Evolutionary conservation across 164 flowering plant genomes (phyloP).

Genomic region (Magnolia kwangsiensis): DNA sequence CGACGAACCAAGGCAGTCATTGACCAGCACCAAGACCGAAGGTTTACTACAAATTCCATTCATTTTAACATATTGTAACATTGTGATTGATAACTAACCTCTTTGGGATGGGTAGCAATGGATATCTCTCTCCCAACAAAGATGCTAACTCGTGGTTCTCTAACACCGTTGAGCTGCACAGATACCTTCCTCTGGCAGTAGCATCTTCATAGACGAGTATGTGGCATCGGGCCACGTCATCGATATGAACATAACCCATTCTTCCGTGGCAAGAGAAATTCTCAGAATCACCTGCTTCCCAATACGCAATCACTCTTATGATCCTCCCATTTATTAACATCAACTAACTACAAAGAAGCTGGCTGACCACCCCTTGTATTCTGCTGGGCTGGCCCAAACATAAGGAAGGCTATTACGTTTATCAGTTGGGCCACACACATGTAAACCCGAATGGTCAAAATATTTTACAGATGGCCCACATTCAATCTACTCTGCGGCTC

Average conservation of each 20-base stretch:
- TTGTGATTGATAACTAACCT: conserved; percentile 30
- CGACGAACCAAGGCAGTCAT: neutral
- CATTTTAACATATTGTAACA: no score
- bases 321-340: neutral
- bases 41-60: no score
- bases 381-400: no score
- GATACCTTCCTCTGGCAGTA: conserved; percentile 52
- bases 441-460: no score
- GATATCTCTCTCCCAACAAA: conserved; percentile 49
- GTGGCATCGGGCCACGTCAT: conserved; percentile 80
- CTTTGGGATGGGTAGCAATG: conserved; percentile 52
- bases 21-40: no score
- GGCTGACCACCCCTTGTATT: neutral
- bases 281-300: conserved; percentile 53
- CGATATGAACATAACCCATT: conserved; percentile 93
- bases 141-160: conserved; percentile 54
- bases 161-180: conserved; percentile 63
- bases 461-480: no score
- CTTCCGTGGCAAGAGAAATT: conserved; percentile 73
- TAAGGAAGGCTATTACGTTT: no score
- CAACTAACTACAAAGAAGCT: neutral
- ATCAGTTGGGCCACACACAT: no score
- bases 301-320: neutral
- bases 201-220: conserved; percentile 66
- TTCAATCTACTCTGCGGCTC: neutral